These are phyloP conservation scores for Euphrasia confusa DNA, from an alignment of 257 asterid species.

Conservation along the genomic window DNA sequence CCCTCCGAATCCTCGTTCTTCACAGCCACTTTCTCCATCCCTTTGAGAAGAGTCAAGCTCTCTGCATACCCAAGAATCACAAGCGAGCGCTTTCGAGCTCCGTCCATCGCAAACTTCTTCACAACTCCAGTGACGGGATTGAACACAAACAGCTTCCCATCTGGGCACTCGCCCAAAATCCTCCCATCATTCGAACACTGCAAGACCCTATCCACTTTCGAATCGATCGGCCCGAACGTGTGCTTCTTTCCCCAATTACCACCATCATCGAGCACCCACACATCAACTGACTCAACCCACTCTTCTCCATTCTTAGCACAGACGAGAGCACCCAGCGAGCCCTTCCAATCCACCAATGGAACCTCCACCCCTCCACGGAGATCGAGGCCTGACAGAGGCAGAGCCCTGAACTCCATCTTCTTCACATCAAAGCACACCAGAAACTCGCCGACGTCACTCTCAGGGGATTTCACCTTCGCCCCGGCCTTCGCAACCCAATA, in stretches of 20 bases:
- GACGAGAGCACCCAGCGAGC: not conserved
- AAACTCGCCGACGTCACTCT: not conserved
- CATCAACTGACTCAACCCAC: not conserved
- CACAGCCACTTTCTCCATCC: not conserved
- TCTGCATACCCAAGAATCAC: not conserved
- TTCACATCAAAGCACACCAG: not conserved
- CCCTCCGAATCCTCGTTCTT: not conserved
- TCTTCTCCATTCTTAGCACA: not conserved
- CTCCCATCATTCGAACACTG: not conserved
- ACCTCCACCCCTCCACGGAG: not conserved
- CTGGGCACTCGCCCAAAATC: not conserved
- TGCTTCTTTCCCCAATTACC: not conserved
- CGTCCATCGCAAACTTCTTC: not conserved
- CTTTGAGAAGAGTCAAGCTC: not conserved
- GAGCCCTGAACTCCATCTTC: not conserved
- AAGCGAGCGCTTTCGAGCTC: not conserved
- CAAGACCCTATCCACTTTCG: not conserved
- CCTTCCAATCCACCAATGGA: slow-evolving; percentile 5
- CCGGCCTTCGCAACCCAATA: not conserved
- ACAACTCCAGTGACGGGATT: not conserved
- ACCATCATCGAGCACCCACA: not conserved
- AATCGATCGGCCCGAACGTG: not conserved
- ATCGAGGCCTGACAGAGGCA: not conserved
- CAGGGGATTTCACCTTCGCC: too few species aligned
- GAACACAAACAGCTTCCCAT: not conserved